Percentiles rank a stretch among this genome's conserved stretches.
These are phyloP conservation scores for Dactylellina parvicollis DNA, from an alignment of 2,329 filamentous ascomycete species.

Conservation along the genomic window DNA sequence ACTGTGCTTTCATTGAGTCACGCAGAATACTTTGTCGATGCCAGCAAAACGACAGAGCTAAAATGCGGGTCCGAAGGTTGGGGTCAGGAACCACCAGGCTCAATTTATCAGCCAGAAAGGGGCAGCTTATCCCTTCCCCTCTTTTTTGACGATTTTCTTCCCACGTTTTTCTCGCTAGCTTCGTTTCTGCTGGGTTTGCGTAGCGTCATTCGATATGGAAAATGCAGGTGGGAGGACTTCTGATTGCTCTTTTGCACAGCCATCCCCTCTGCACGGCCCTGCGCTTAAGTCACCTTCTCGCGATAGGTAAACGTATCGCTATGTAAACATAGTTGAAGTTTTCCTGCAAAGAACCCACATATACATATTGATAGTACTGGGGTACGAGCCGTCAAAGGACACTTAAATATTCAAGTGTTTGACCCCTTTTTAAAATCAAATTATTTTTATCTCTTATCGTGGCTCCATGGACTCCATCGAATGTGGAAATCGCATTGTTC, in stretches of 20 bases:
- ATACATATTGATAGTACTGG: too few species aligned
- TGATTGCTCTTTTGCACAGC: constrained; percentile 11
- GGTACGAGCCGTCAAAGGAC: too few species aligned
- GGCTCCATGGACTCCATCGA: too few species aligned
- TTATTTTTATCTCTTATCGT: too few species aligned
- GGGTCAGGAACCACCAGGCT: constrained; percentile 27
- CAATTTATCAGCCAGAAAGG: constrained; percentile 42
- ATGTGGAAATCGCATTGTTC: too few species aligned
- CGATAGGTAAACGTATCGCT: background rate
- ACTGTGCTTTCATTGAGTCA: constrained; percentile 10
- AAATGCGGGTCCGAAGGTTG: constrained; percentile 19
- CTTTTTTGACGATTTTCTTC: constrained; percentile 2
- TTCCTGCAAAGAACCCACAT: too few species aligned
- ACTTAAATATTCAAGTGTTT: too few species aligned
- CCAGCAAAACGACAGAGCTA: constrained; percentile 18
- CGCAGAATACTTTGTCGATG: constrained; percentile 15
- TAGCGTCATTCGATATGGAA: constrained; percentile 12
- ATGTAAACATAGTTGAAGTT: background rate
- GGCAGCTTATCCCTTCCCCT: constrained; percentile 29
- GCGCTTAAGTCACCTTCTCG: background rate
- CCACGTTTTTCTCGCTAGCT: constrained; percentile 52
- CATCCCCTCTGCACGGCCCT: background rate
- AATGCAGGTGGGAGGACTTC: background rate
- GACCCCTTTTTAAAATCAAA: too few species aligned
- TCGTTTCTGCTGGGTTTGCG: constrained; percentile 7